Conservation (phyloP, 805 yeast genomes). For the Lipomyces japonicus region DNA sequence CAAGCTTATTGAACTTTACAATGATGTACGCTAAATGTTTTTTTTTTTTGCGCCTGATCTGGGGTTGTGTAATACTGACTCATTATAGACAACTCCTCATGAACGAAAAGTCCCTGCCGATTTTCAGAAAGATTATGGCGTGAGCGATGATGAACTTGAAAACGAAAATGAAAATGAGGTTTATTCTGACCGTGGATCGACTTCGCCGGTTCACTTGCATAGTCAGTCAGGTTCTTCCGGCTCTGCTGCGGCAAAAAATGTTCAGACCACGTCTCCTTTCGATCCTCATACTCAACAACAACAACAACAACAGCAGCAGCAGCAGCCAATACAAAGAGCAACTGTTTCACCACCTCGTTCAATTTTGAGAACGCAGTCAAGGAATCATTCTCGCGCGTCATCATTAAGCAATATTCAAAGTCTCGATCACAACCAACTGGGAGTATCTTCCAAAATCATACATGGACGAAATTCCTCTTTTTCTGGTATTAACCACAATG, state of each 20-base stretch:
- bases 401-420: neutral
- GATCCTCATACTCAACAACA: neutral
- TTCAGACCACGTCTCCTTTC: too few relatives aligned
- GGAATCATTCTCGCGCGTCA: constrained; percentile 4
- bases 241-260: too few relatives aligned
- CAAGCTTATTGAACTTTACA: constrained; percentile 46
- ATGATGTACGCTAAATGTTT: constrained; percentile 25
- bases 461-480: too few relatives aligned
- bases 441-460: neutral
- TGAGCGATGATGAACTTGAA: constrained; percentile 46
- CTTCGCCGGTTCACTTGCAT: too few relatives aligned
- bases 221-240: too few relatives aligned
- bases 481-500: too few relatives aligned
- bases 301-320: constrained; percentile 2
- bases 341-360: constrained; percentile 2
- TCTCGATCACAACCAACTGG: neutral
- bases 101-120: constrained; percentile 26
- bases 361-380: constrained; percentile 5
- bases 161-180: constrained; percentile 3
- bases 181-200: too few relatives aligned
- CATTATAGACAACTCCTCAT: constrained; percentile 14
- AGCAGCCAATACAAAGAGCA: neutral
- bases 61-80: too few relatives aligned
- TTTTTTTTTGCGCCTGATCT: neutral
- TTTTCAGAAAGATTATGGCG: constrained; percentile 34